These are phyloP conservation scores for Aegilops umbellulata DNA, from an alignment of 176 grass and related monocot species.

Conservation along the genomic window DNA sequence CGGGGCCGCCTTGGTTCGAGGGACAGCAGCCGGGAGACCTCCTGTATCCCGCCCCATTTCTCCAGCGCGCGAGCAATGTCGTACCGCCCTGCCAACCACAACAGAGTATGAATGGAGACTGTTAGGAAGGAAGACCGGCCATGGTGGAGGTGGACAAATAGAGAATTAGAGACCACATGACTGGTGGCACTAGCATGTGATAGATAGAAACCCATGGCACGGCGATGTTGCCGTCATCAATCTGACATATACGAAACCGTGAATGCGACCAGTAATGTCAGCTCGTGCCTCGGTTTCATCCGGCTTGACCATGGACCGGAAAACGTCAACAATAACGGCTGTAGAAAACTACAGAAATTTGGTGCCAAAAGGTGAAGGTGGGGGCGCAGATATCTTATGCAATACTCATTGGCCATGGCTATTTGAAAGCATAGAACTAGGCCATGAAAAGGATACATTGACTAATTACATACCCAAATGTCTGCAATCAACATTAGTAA, in stretches of 20 bases:
- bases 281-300: neutral
- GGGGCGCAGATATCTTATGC: neutral
- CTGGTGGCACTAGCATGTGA: neutral
- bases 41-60: constrained; percentile 88
- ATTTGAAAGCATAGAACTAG: neutral
- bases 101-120: neutral
- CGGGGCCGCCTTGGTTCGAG: constrained; percentile 63
- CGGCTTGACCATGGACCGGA: neutral
- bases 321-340: neutral
- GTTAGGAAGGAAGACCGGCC: neutral
- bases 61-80: constrained; percentile 96
- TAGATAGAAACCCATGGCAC: neutral
- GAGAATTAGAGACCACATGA: too few species aligned
- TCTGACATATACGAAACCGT: neutral
- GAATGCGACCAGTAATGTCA: neutral
- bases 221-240: neutral
- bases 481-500: neutral
- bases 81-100: constrained; percentile 50
- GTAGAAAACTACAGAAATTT: neutral
- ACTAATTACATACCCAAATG: neutral
- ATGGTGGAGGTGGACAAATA: neutral
- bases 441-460: neutral
- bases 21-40: constrained; percentile 84
- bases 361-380: neutral
- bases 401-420: too few species aligned